These are phyloP conservation scores for Rosa hybrid DNA, from an alignment of 331 rosid genomes.

Conservation along the genomic window DNA sequence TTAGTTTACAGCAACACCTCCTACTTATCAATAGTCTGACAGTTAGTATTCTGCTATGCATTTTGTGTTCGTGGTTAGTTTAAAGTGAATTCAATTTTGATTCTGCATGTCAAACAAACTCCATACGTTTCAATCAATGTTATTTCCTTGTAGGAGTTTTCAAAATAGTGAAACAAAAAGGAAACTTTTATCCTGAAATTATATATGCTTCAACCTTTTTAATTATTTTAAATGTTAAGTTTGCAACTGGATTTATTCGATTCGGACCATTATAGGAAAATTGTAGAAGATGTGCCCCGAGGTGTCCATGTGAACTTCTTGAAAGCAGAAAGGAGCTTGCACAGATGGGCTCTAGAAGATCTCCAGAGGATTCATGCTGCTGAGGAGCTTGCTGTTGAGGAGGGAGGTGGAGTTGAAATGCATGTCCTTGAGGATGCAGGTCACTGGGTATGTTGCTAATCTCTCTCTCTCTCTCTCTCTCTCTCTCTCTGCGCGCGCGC, in stretches of 20 bases:
- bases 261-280: conserved; percentile 49
- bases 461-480: too few relatives aligned
- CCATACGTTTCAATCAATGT: neutral
- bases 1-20: neutral
- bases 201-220: neutral
- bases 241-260: neutral
- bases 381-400: conserved; percentile 85
- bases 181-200: neutral
- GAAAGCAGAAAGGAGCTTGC: conserved; percentile 98
- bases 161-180: neutral
- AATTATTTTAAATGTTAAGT: neutral
- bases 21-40: neutral
- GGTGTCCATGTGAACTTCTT: conserved; percentile 94
- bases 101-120: neutral
- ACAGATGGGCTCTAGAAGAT: conserved; percentile 97
- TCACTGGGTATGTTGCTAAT: conserved; percentile 70
- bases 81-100: neutral
- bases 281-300: conserved; percentile 91
- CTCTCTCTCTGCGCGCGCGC: too few relatives aligned
- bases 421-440: conserved; percentile 99
- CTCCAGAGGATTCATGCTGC: conserved; percentile 90
- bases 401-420: conserved; percentile 98
- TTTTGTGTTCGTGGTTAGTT: neutral
- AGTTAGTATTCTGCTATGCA: neutral
- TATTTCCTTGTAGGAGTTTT: neutral